Evolutionary conservation across 495 filamentous ascomycete genomes (phyloP), one percentile per base, ranked within the genome.

Genomic region (Neurospora sp.): DNA sequence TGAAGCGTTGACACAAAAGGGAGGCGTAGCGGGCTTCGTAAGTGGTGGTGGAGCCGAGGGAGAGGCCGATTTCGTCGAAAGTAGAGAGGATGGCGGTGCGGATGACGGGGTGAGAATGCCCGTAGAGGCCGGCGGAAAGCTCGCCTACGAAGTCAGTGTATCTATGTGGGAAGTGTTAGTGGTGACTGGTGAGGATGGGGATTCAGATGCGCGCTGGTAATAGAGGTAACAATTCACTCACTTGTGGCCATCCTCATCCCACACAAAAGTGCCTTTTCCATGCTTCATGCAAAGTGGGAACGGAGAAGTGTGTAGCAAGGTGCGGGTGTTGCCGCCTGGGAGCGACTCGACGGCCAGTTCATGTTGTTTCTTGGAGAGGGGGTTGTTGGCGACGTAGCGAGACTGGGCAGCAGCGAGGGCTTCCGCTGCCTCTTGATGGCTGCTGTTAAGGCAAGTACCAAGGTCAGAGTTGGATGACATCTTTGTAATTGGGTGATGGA

Each of bases 251-350:
- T 88, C 87, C 38, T 79, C 78, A 71, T 81, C 86, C 72, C 75
- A 81, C 39, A 87, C 75, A 31, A 75, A 80, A 71, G 79, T 79
- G 2, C 73, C 84, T 73, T 81, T 74, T 38, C 83, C 86, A 35
- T 72, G 82, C 71, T 76, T 78, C 79, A 86, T 82, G 75, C 79
- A 80, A 18, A 91, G 72, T 0, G 89, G 89, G 73, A 90, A 91
- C 0, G 90, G 89, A 4, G 77, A 78, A n/a, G 83, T 83, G 78
- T 90, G 84, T 0, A 91, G 82, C 2, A 90, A 80, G 3, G 86
- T 87, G 20, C 90, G 81, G 14, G 90, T 91, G 76, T 91, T 91
- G 49, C 90, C 90, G 18, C 89, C 89, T 0, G 89, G 89, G 5
- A 90, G 79, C 49, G 80, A 76, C 40, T 80, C 40, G 27, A 78